Conservation (phyloP, 495 filamentous ascomycete genomes). For the Neurospora sp. region DNA sequence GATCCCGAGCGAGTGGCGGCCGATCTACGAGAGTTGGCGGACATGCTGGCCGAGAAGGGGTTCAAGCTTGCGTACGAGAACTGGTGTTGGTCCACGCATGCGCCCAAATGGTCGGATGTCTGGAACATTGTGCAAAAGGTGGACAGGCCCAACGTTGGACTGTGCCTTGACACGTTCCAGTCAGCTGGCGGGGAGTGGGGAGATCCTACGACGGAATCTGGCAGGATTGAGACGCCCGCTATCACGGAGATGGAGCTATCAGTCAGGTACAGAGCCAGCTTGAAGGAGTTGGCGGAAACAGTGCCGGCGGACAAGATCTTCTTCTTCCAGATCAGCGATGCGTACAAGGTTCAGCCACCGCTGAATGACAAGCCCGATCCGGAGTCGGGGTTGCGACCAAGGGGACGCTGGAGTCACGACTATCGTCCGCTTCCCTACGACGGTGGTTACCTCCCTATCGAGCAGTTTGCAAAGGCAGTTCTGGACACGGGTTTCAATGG, state of each 20-base stretch:
- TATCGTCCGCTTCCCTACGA: slow-evolving; percentile 60
- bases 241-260: slow-evolving; percentile 29
- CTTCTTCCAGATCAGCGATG: slow-evolving; percentile 68
- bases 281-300: slow-evolving; percentile 42
- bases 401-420: slow-evolving; percentile 62
- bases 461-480: slow-evolving; percentile 55
- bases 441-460: slow-evolving; percentile 63
- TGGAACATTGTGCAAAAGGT: slow-evolving; percentile 56
- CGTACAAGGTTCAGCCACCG: slow-evolving; percentile 51
- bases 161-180: slow-evolving; percentile 80
- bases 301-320: slow-evolving; percentile 65
- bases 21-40: slow-evolving; percentile 55
- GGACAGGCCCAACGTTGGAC: slow-evolving; percentile 54
- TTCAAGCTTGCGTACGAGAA: slow-evolving; percentile 69
- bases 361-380: slow-evolving; percentile 30
- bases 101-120: slow-evolving; percentile 55
- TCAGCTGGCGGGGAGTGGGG: slow-evolving; percentile 65
- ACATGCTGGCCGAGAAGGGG: slow-evolving; percentile 46
- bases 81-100: slow-evolving; percentile 74
- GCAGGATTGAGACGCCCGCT: slow-evolving; percentile 30
- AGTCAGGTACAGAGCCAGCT: slow-evolving; percentile 38
- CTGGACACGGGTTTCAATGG: slow-evolving; percentile 59
- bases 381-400: slow-evolving; percentile 39
- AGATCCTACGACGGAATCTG: slow-evolving; percentile 58
- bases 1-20: slow-evolving; percentile 39